Conservation (phyloP, 164 flowering plant genomes). For the Magnolia sinica region DNA sequence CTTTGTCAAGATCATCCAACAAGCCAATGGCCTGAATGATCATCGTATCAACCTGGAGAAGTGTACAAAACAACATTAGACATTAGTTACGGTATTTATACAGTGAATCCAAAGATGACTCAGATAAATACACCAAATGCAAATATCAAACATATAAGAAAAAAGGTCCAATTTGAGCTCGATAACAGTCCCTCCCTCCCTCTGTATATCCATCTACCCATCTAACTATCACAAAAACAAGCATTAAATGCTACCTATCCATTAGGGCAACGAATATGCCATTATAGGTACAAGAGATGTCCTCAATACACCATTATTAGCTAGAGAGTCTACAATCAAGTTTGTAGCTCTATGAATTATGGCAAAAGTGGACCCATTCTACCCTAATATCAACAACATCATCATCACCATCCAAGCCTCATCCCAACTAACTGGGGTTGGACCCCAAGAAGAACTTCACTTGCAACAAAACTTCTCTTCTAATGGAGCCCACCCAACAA, state of each 20-base stretch:
- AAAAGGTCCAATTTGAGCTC: background rate
- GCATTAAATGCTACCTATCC: background rate
- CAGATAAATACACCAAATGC: background rate
- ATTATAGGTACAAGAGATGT: background rate
- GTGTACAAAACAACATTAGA: background rate
- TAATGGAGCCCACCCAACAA: background rate
- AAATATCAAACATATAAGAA: background rate
- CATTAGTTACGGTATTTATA: background rate
- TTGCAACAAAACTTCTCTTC: background rate
- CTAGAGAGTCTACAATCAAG: background rate
- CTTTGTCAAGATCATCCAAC: conserved; percentile 98
- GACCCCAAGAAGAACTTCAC: background rate
- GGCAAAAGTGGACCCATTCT: background rate
- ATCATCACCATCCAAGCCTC: background rate
- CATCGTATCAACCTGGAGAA: conserved; percentile 87
- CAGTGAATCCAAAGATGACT: background rate
- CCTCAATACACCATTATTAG: background rate
- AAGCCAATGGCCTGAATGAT: conserved; percentile 93
- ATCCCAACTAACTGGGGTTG: too few species aligned
- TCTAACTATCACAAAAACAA: background rate
- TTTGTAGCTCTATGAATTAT: background rate
- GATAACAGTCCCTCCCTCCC: background rate
- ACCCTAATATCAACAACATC: background rate
- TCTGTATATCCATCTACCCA: background rate
- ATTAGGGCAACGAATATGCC: background rate